Conservation (phyloP, 768 basidiomycete genomes). For the Tricholoma flavovirens region DNA sequence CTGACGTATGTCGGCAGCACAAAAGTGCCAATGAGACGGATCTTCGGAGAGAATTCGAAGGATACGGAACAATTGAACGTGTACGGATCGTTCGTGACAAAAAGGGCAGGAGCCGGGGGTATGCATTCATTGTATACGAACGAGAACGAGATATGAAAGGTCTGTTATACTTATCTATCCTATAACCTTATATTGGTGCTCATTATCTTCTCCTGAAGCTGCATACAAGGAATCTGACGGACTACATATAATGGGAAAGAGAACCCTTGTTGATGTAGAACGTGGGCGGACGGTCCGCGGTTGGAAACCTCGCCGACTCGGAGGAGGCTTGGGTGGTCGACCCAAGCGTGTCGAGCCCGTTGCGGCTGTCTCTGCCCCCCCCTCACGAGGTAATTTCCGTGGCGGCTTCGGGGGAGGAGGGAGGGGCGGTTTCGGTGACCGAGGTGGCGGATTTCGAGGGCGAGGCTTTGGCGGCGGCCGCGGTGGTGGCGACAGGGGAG, state of each 20-base stretch:
- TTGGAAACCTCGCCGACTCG: conserved; percentile 95
- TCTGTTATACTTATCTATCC: conserved; percentile 29
- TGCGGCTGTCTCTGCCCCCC: conserved; percentile 25
- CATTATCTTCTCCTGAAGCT: conserved; percentile 35
- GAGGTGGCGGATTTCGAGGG: conserved; percentile 19
- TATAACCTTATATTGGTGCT: conserved; percentile 10
- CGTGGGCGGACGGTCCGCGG: conserved; percentile 96
- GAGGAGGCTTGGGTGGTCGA: conserved; percentile 98
- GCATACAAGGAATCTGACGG: conserved; percentile 99
- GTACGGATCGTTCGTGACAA: conserved; percentile 91
- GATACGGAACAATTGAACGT: conserved; percentile 91
- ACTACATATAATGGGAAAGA: conserved; percentile 91
- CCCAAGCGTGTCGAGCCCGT: conserved; percentile 68
- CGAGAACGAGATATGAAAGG: conserved; percentile 99
- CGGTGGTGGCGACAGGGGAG: conserved; percentile 30
- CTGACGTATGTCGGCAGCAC: conserved; percentile 47
- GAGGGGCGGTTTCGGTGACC: conserved; percentile 30
- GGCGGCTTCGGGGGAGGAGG: conserved; percentile 39
- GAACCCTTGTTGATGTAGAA: conserved; percentile 96
- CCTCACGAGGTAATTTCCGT: conserved; percentile 36
- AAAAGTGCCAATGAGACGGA: conserved; percentile 90
- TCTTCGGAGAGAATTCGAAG: conserved; percentile 91
- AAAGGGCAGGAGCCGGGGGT: conserved; percentile 82
- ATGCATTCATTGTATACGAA: conserved; percentile 97
- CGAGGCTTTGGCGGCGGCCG: conserved; percentile 26